These are phyloP conservation scores for Mortierella sp. DNA, from an alignment of 371 early-diverging fungal species.

Conservation along the genomic window DNA sequence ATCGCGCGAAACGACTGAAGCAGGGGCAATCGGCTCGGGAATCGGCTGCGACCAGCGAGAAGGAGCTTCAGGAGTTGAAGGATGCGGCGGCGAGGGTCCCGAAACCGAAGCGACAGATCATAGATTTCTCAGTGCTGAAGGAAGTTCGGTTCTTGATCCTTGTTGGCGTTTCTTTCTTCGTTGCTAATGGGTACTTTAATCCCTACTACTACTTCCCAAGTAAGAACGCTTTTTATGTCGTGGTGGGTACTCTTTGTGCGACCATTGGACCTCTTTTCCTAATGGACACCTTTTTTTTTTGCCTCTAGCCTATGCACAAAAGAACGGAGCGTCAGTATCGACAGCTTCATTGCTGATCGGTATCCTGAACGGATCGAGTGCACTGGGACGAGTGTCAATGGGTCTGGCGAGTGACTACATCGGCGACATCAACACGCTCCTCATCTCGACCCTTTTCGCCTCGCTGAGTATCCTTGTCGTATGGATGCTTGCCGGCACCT, in stretches of 20 bases:
- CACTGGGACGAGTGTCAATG: constrained; percentile 48
- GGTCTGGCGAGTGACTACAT: constrained; percentile 61
- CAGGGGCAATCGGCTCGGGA: constrained; percentile 25
- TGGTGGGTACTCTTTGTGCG: not conserved
- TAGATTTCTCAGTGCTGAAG: constrained; percentile 46
- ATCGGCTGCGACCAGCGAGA: constrained; percentile 36
- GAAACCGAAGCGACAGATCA: constrained; percentile 3
- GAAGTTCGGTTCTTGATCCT: constrained; percentile 40
- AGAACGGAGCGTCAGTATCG: constrained; percentile 49
- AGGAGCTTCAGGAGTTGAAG: not conserved
- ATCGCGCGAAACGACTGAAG: constrained; percentile 28
- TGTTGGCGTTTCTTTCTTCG: constrained; percentile 24
- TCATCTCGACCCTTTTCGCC: constrained; percentile 58
- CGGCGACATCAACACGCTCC: constrained; percentile 73
- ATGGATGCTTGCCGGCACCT: constrained; percentile 70
- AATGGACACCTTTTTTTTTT: not conserved
- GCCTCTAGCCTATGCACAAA: constrained; percentile 28
- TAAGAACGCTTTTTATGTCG: constrained; percentile 1
- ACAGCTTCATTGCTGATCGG: constrained; percentile 64
- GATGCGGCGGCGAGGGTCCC: not conserved
- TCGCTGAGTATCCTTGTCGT: constrained; percentile 66
- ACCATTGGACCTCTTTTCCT: not conserved
- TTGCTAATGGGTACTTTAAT: constrained; percentile 51
- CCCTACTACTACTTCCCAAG: constrained; percentile 52
- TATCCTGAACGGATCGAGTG: constrained; percentile 51